Percentiles rank a stretch among this genome's conserved stretches.
Evolutionary conservation across 805 yeast species (phyloP).

Genomic region (Ogataea trehalophila): DNA sequence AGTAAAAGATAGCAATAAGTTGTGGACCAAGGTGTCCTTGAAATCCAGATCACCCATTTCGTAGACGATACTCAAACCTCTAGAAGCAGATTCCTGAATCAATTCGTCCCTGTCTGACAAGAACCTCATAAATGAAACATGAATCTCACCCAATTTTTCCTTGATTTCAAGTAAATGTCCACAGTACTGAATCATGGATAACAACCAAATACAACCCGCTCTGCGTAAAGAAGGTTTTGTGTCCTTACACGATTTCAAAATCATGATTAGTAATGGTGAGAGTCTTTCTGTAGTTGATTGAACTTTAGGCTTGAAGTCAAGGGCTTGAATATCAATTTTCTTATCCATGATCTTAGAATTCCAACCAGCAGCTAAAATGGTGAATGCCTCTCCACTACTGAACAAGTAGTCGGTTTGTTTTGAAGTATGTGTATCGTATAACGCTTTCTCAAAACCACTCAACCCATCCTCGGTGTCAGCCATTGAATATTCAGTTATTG

Average conservation of each 20-base stretch:
- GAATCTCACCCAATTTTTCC: constrained; percentile 53
- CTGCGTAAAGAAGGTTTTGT: constrained; percentile 73
- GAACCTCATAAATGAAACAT: constrained; percentile 69
- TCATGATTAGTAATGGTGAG: constrained; percentile 37
- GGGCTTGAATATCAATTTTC: constrained; percentile 49
- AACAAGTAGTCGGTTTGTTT: constrained; percentile 75
- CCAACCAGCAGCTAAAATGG: constrained; percentile 75
- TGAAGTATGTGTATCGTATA: constrained; percentile 56
- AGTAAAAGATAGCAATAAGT: constrained; percentile 72
- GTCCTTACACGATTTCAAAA: constrained; percentile 49
- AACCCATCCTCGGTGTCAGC: constrained; percentile 20
- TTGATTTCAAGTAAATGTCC: constrained; percentile 40
- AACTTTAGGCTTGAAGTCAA: constrained; percentile 7
- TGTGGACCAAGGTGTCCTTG: constrained; percentile 68
- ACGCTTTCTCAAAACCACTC: constrained; percentile 33
- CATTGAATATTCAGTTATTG: constrained; percentile 13
- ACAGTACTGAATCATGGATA: constrained; percentile 74
- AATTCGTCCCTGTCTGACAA: constrained; percentile 79
- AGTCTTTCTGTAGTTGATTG: constrained; percentile 7
- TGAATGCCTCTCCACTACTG: constrained; percentile 78
- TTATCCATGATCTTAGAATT: constrained; percentile 49
- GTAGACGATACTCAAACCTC: constrained; percentile 79
- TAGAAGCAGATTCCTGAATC: constrained; percentile 87
- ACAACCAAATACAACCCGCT: constrained; percentile 80
- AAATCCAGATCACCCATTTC: constrained; percentile 67